Base-by-base conservation (phyloP, 1,139 yeast genomes). In the Chernovozyma aurita region DNA sequence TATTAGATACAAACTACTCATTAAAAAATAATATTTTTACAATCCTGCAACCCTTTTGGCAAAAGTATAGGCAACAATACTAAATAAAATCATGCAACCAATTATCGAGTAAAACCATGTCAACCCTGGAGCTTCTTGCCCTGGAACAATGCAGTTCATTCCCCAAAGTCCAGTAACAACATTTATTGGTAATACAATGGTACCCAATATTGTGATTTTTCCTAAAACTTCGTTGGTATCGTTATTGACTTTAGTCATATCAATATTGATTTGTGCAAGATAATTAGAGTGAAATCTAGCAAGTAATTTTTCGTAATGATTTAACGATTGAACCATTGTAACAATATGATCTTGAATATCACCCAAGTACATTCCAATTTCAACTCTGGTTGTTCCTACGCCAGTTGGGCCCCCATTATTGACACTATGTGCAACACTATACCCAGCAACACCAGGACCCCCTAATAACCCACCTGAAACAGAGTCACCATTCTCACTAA, bases 111-210 rank as follows among this genome's bases (percentile, higher is more conserved):
- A 84, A 59, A 92, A 92, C 98, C 98, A 92, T 4, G 66, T 58
- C 47, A 90, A 64, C 1, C 86, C 82, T 12, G 76, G 80, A 33
- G 69, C 66, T 21, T 75, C 82, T 55, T 90, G 97, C 0, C 98
- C 98, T 0, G 98, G 98, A 26, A 92, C 97, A 9, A 85, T 49
- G 46, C 95, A 95, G 63, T 92, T 92, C 98, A 92, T 92, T 42
- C 98, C 98, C 97, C 97, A 92, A 36, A 92, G 66, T 21, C 98
- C 98, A 1, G 98, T 92, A 18, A 92, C 82, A 39, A 92, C 86
- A 55, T 92, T 92, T 73, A 92, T 77, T 3, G 98, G 98, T 42
- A 92, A 66, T 7, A 92, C 95, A 42, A 92, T 85, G 0, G 97
- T 88, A 72, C 98, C 98, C 44, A 92, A 65, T 30, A 92, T 83